Percentiles rank a stretch among this genome's conserved stretches.
phyloP scores from a whole-genome alignment of 176 grass and related monocot genomes.

The Tillandsia leiboldiana region DNA sequence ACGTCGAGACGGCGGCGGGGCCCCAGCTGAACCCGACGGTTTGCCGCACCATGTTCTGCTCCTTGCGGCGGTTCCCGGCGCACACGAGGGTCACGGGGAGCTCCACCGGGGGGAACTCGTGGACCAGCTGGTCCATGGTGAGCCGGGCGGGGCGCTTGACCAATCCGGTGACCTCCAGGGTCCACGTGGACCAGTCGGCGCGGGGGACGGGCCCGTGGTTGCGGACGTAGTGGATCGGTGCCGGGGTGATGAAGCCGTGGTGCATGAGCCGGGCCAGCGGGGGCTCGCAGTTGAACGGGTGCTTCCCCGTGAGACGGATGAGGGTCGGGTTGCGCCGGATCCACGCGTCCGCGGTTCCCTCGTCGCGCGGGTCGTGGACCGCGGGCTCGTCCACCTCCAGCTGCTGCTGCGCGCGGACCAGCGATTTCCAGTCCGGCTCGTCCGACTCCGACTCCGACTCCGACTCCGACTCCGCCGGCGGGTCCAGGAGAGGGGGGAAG shows the following conservation, averaged over 20 bases:
- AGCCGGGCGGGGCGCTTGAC: conserved; percentile 38
- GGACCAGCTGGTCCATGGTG: conserved; percentile 60
- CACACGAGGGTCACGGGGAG: conserved; percentile 64
- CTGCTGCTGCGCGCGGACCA: conserved; percentile 7
- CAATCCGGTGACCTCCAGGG: conserved; percentile 53
- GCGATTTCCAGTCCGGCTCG: conserved; percentile 37
- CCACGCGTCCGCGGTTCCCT: conserved; percentile 64
- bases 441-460: conserved; percentile 37
- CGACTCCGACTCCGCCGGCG: conserved; percentile 8
- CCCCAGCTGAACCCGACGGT: conserved; percentile 81
- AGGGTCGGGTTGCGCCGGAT: conserved; percentile 49
- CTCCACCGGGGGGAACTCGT: conserved; percentile 33
- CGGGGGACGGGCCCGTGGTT: conserved; percentile 62
- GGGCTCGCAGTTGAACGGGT: conserved; percentile 73
- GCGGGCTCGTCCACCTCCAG: conserved; percentile 27
- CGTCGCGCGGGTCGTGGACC: conserved; percentile 44
- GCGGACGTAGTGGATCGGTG: conserved; percentile 80
- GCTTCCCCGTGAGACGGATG: conserved; percentile 68
- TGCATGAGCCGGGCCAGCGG: conserved; percentile 41
- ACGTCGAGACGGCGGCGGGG: conserved; percentile 58
- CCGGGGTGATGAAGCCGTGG: conserved; percentile 58
- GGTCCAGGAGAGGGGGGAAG: conserved; percentile 31
- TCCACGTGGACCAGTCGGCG: conserved; percentile 62
- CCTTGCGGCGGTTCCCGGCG: conserved; percentile 70
- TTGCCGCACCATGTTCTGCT: conserved; percentile 75